Evolutionary conservation across 2,329 filamentous ascomycete species (phyloP).

Genomic region (Aspergillus aculeatinus): DNA sequence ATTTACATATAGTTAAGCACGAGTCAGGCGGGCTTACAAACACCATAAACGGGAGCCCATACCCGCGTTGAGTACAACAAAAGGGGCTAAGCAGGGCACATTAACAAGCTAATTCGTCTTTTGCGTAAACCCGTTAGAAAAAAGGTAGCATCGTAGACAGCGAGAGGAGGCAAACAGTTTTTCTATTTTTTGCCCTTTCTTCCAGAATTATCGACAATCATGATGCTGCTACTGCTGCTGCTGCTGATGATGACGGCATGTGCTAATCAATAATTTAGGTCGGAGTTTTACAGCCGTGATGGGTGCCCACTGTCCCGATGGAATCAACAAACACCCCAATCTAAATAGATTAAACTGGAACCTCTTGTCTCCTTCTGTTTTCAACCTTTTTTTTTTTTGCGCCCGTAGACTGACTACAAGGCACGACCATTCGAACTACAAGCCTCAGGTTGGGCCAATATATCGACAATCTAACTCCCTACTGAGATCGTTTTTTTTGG

Average conservation of each 20-base stretch:
- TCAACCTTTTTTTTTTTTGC: neutral
- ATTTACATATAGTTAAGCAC: neutral
- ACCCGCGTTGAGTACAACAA: neutral
- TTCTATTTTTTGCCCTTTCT: neutral
- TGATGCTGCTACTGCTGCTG: too few relatives aligned
- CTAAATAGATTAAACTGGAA: neutral
- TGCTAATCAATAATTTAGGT: neutral
- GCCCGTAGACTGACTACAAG: neutral
- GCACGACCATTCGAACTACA: neutral
- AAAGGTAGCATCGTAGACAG: too few relatives aligned
- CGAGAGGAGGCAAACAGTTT: too few relatives aligned
- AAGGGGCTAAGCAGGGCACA: neutral
- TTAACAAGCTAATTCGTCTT: neutral
- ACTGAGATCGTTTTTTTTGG: too few relatives aligned
- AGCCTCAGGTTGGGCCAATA: neutral
- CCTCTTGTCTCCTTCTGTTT: neutral
- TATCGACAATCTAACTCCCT: neutral
- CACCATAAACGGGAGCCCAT: neutral
- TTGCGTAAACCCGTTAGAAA: too few relatives aligned
- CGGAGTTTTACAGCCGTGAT: neutral
- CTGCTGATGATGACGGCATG: neutral
- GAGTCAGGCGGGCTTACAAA: neutral
- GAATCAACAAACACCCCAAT: neutral
- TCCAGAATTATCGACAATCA: neutral
- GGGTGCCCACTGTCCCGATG: neutral